Evolutionary conservation across 768 basidiomycete species (phyloP), one percentile per base, ranked within the genome.

Genomic region (Rossbeevera mucosa): DNA sequence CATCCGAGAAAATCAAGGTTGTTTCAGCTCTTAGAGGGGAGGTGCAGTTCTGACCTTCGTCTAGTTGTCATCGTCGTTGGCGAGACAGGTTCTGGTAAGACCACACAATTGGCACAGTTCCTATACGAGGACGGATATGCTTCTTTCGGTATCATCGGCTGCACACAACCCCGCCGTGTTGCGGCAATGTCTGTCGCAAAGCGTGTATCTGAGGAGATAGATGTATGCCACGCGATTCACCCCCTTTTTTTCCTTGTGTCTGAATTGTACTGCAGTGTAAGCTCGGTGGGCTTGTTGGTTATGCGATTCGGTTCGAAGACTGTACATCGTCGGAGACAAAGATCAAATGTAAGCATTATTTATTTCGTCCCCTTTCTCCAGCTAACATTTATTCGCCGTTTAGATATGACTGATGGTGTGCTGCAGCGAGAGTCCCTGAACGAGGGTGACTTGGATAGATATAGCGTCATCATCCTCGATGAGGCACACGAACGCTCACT

Each of bases 131-230:
- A 99, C 56, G 96, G 96, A 0, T 99, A 95, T 69, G 91, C 94
- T 59, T 67, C 80, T 4, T 80, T 85, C 71, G 95, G 95, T 16
- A 78, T 98, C 40, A 84, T 99, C 46, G 95, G 95, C 11, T 99
- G 96, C 65, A 99, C 96, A 0, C 96, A 99, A 66, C 96, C 96
- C 45, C 82, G 96, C 60, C 94, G 96, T 74, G 96, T 99, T 25
- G 96, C 96, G 42, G 96, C 96, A 14, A 98, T 99, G 96, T 94
- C 91, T 9, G 96, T 98, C 7, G 96, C 96, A n/a, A 98, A 99
- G 74, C 94, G 96, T 70, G 96, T 99, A 52, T 94, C 92, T 64
- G 96, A 99, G 66, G 96, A 99, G 72, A 98, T 99, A 88, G 91
- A 96, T 82, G 91, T 91, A 43, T 50, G 82, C 65, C 40, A 48